Base-by-base conservation (phyloP, 768 basidiomycete species). In the Kockovaella imperatae region DNA sequence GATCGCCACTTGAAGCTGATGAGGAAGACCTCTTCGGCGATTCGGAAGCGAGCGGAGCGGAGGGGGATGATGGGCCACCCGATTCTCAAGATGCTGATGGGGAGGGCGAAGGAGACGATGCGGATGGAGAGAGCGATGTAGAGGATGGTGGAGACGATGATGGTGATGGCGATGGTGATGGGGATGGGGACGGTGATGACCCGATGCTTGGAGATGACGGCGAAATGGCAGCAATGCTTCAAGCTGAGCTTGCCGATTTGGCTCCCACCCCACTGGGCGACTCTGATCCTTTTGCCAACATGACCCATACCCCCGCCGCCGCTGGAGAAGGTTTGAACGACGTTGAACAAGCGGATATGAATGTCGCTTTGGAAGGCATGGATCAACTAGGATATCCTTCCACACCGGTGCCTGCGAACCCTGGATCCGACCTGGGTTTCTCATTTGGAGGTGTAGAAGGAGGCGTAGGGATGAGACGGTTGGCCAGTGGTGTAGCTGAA, bases 391-490 rank as follows among this genome's bases (percentile, higher is more conserved):
- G 11, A 40, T 40, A 40, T 20, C 38, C 18, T 17, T 36, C 13
- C 18, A 14, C 23, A 24, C 29, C 15, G 15, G 39, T n/a, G 20
- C 21, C 35, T n/a, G 40, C 39, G 11, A 51, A 44, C 36, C 41
- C 42, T 15, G 43, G 43, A 7, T 30, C 41, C 7, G 10, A 17
- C 11, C 14, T 13, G 34, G 52, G 47, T 14, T 53, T 35, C 29
- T 38, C 42, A 4, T 32, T 32, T 32, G 31, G 31, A 10, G 31
- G 8, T 5, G 38, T 57, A 2, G 62, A 60, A 31, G 62, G 62
- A 14, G 62, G 62, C 14, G 62, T 57, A 18, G 62, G 62, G 2
- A 45, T 46, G 39, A 36, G 62, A 17, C 23, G 62, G 23, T 24
- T 61, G 17, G 59, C 55, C 5, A 47, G 42, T 32, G 62, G 61